Base-by-base conservation (phyloP, 352 stramenopile genomes). In the Phytophthora multivora region DNA sequence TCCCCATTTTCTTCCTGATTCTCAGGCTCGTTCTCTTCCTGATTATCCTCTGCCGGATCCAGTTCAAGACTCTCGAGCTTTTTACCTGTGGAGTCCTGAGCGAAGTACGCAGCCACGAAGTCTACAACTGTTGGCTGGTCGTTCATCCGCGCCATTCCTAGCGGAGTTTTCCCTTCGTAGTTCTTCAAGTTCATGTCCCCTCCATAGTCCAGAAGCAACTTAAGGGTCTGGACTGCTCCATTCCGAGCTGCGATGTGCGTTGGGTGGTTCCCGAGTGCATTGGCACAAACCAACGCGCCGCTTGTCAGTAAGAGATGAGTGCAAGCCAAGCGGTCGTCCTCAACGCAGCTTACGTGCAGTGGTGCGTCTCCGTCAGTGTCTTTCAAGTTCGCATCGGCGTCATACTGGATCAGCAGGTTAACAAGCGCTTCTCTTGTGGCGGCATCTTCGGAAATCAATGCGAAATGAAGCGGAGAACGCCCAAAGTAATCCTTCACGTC, bases 101-200 rank as follows among this genome's bases (percentile, higher is more conserved):
- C 80, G 54, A 91, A 94, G 31, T 80, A 80, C 8, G 81, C 58
- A 0, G 62, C 59, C 26, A 94, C 83, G 23, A 82, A 88, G n/a
- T 86, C 53, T 9, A 93, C 80, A 19, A 93, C 66, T 0, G 40
- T 50, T 41, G 62, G 61, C 49, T 91, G 84, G 31, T 75, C 30
- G 30, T 81, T 64, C 83, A 96, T 93, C 2, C 86, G 77, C 4
- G 86, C 86, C 63, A 92, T 78, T 7, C 84, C 88, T 0, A 95
- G 53, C 3, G 86, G 82, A 5, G 86, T 95, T 43, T 87, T 89
- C 1, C 85, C 83, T 8, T 85, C 76, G 26, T 91, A 96, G 41
- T 96, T 96, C 39, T 88, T 89, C 5, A 91, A 54, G 50, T 93
- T 96, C 77, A 96, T 91, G 35, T 93, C 86, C 2, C 79, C 79